These are phyloP conservation scores for Arthroderma uncinatum DNA, from an alignment of 2,329 filamentous ascomycete genomes.

Conservation along the genomic window DNA sequence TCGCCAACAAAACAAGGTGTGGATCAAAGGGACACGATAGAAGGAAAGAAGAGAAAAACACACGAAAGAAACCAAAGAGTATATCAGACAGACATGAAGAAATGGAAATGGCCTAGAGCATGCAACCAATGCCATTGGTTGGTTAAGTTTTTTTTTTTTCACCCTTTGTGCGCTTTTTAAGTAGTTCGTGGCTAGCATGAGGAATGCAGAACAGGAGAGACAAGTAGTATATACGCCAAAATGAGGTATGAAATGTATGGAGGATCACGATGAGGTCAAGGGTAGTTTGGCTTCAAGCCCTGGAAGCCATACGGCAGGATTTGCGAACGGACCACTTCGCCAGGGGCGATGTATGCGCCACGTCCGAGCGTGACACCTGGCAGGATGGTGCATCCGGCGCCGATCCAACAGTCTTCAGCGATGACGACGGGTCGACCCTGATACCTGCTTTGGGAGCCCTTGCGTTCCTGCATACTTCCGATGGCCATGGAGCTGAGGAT, in stretches of 20 bases:
- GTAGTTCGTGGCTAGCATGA: neutral
- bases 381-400: constrained; percentile 49
- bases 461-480: constrained; percentile 60
- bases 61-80: neutral
- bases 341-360: constrained; percentile 36
- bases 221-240: neutral
- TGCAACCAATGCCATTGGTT: neutral
- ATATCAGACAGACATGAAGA: neutral
- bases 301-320: constrained; percentile 35
- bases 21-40: neutral
- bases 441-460: constrained; percentile 62
- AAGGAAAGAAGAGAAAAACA: neutral
- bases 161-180: neutral
- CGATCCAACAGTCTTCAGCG: constrained; percentile 59
- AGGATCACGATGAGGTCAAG: constrained; percentile 7
- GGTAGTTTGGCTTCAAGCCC: constrained; percentile 31
- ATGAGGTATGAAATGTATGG: neutral
- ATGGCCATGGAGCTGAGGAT: constrained; percentile 67
- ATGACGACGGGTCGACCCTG: constrained; percentile 63
- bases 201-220: neutral
- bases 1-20: neutral
- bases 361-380: constrained; percentile 35
- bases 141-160: neutral
- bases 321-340: constrained; percentile 35
- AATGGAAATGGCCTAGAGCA: neutral